Conservation (phyloP, 768 basidiomycete genomes). For the Boletus eberwhitei region DNA sequence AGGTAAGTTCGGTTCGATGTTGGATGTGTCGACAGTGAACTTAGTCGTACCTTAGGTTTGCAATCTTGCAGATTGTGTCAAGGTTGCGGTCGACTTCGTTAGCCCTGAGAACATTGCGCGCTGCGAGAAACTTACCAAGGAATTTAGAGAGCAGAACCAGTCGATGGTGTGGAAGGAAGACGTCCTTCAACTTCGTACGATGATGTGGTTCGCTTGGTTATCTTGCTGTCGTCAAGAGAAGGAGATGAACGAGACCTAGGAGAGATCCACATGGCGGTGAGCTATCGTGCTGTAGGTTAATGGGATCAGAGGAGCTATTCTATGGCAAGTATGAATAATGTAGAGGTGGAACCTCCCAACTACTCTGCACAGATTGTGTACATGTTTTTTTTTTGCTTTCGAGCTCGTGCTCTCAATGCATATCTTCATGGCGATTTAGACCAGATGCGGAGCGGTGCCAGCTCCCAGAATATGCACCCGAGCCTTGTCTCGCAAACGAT, state of each 20-base stretch:
- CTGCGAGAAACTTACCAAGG: conserved; percentile 80
- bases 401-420: conserved; percentile 12
- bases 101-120: conserved; percentile 88
- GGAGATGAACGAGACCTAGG: conserved; percentile 34
- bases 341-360: conserved; percentile 24
- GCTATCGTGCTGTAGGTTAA: conserved; percentile 21
- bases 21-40: neutral
- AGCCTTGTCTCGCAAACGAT: neutral
- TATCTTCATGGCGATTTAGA: neutral
- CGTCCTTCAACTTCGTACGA: conserved; percentile 83
- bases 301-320: conserved; percentile 21
- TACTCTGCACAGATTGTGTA: conserved; percentile 23
- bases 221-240: conserved; percentile 55
- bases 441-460: neutral
- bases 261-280: neutral
- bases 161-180: conserved; percentile 92
- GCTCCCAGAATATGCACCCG: neutral
- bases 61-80: conserved; percentile 92
- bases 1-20: conserved; percentile 45
- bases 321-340: conserved; percentile 28
- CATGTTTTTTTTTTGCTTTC: conserved; percentile 19
- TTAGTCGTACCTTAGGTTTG: conserved; percentile 56
- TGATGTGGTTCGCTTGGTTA: conserved; percentile 94
- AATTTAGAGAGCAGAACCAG: conserved; percentile 89
- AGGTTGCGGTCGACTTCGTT: conserved; percentile 93